These are phyloP conservation scores for Fusarium mundagurra DNA, from an alignment of 2,329 filamentous ascomycete species.

Conservation along the genomic window DNA sequence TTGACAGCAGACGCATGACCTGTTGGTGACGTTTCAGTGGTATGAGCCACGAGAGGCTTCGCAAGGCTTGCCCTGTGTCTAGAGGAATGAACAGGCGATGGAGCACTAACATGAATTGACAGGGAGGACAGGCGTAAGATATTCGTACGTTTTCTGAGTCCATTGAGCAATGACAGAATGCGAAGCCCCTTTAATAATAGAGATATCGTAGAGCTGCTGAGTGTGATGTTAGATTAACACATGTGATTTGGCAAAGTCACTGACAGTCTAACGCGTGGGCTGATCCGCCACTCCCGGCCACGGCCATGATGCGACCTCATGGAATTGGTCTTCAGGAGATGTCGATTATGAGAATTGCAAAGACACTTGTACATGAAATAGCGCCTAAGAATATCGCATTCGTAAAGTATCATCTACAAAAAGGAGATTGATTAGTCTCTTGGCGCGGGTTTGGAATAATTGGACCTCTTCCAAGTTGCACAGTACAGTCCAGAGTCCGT, in stretches of 20 bases:
- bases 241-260: slow-evolving; percentile 21
- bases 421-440: slow-evolving; percentile 17
- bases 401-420: slow-evolving; percentile 1
- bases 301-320: slow-evolving; percentile 30
- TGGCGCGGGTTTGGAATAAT: slow-evolving; percentile 2
- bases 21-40: slow-evolving; percentile 42
- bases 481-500: background rate
- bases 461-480: slow-evolving; percentile 10
- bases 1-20: slow-evolving; percentile 31
- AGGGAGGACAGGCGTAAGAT: slow-evolving; percentile 1
- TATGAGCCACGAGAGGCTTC: slow-evolving; percentile 34
- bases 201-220: background rate
- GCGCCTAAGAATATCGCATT: background rate
- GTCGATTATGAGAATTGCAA: background rate
- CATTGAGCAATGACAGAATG: slow-evolving; percentile 11
- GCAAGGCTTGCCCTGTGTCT: slow-evolving; percentile 24
- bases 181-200: slow-evolving; percentile 1
- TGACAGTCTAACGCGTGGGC: slow-evolving; percentile 20
- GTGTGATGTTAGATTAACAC: slow-evolving; percentile 13
- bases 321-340: slow-evolving; percentile 10
- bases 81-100: slow-evolving; percentile 26
- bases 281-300: slow-evolving; percentile 28
- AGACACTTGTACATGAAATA: slow-evolving; percentile 12
- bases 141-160: slow-evolving; percentile 33
- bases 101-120: slow-evolving; percentile 14